Base-by-base conservation (phyloP, 169 alveolate species). In the Blepharisma undulans region DNA sequence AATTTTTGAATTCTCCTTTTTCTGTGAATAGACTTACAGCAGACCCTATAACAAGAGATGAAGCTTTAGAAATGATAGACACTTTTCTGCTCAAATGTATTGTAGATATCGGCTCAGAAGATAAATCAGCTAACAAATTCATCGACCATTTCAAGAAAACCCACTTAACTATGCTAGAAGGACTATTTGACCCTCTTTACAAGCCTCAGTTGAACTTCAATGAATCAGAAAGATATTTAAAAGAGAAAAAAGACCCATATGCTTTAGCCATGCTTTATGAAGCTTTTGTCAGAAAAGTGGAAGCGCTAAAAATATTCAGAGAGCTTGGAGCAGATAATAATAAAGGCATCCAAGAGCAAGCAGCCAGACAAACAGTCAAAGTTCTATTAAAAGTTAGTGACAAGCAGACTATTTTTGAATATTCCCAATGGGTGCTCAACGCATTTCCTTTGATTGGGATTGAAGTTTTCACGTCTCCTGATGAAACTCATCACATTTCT, bases 211-310 rank as follows among this genome's bases (percentile, higher is more conserved):
- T 88, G 0, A 88, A 88, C 59, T 88, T 88, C 36, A 66, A n/a
- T 22, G 92, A 88, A 19, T 76, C 78, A 14, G 79, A 88, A 71
- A 32, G 32, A 21, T 88, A 25, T 76, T 76, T 88, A 25, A 34
- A 76, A n/a, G 25, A 33, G 29, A 76, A 88, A 32, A 88, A 88
- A 33, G 87, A 88, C 32, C 29, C n/a, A 36, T 30, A 21, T 76
- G 82, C 87, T 19, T 25, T 88, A 25, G 92, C 92, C 8, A 72
- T 88, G 87, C 79, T 88, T 27, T 88, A 76, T 48, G 92, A 88
- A 61, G 29, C 78, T 34, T 74, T 21, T n/a, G 87, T 27, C 12
- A 72, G 92, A 19, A 88, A 88, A 76, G 87, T 21, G 1, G 92
- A 88, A 21, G 92, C 92, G 18, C 76, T 88, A 33, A 32, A 76